Percentiles rank a stretch among this genome's conserved stretches.
Evolutionary conservation across 768 basidiomycete species (phyloP).

Genomic region (Phaeotremella skinneri): DNA sequence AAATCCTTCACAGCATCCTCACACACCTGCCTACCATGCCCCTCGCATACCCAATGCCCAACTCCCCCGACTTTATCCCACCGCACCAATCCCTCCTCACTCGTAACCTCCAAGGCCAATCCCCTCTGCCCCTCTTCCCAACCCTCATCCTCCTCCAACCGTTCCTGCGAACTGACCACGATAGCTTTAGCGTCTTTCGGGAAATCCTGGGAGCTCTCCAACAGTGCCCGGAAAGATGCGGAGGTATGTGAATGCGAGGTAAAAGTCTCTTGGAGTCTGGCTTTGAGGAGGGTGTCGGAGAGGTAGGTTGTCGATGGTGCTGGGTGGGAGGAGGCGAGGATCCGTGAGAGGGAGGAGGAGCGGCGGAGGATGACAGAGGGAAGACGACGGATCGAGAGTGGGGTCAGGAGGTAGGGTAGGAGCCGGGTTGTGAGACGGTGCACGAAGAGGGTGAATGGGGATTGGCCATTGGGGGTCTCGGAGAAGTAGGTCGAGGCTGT

Average conservation of each 20-base stretch:
- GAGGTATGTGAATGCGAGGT: constrained; percentile 43
- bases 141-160: constrained; percentile 35
- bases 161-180: constrained; percentile 30
- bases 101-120: constrained; percentile 47
- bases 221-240: constrained; percentile 35
- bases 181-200: constrained; percentile 37
- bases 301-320: constrained; percentile 32
- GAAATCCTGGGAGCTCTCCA: constrained; percentile 34
- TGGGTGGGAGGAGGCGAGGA: constrained; percentile 43
- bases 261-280: constrained; percentile 47
- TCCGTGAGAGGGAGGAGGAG: constrained; percentile 42
- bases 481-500: constrained; percentile 49
- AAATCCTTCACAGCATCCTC: constrained; percentile 27
- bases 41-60: constrained; percentile 33
- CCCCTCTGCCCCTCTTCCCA: constrained; percentile 49
- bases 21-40: constrained; percentile 22
- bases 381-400: constrained; percentile 44
- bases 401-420: constrained; percentile 43
- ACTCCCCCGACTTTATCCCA: constrained; percentile 32
- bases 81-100: constrained; percentile 37
- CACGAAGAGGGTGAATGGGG: constrained; percentile 25
- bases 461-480: constrained; percentile 32
- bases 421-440: constrained; percentile 43
- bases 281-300: constrained; percentile 43
- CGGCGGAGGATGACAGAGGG: constrained; percentile 43